These are phyloP conservation scores for Brassica juncea DNA, from an alignment of 345 rosid genomes.

Conservation along the genomic window DNA sequence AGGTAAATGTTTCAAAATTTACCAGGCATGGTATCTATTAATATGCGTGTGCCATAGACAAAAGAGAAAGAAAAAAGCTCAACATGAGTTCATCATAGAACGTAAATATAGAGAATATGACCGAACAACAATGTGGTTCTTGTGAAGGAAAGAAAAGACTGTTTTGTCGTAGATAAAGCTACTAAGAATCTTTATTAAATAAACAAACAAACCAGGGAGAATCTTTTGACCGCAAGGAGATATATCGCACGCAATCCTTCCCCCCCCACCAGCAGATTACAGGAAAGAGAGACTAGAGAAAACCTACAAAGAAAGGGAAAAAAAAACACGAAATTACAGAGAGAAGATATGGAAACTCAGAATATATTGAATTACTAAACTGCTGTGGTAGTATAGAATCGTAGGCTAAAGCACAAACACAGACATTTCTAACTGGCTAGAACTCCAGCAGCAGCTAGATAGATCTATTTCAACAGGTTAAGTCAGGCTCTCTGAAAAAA, in stretches of 20 bases:
- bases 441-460: constrained; percentile 4
- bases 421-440: constrained; percentile 2
- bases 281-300: constrained; percentile 1
- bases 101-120: constrained; percentile 13
- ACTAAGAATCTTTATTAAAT: constrained; percentile 17
- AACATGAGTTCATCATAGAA: constrained; percentile 9
- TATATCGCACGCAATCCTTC: constrained; percentile 7
- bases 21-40: neutral
- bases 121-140: constrained; percentile 29
- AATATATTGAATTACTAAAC: neutral
- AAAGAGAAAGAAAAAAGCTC: neutral
- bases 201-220: constrained; percentile 10
- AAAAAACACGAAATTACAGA: neutral
- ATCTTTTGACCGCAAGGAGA: neutral
- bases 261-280: neutral
- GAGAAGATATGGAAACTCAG: neutral
- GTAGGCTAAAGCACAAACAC: constrained; percentile 1
- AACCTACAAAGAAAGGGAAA: constrained; percentile 24
- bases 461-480: constrained; percentile 1
- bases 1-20: neutral
- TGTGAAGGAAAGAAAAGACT: constrained; percentile 14
- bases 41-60: neutral
- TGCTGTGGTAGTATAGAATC: neutral
- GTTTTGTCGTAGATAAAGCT: constrained; percentile 28
- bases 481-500: neutral